Evolutionary conservation across 768 basidiomycete genomes (phyloP).

Genomic region (Cystofilobasidium bisporidii): DNA sequence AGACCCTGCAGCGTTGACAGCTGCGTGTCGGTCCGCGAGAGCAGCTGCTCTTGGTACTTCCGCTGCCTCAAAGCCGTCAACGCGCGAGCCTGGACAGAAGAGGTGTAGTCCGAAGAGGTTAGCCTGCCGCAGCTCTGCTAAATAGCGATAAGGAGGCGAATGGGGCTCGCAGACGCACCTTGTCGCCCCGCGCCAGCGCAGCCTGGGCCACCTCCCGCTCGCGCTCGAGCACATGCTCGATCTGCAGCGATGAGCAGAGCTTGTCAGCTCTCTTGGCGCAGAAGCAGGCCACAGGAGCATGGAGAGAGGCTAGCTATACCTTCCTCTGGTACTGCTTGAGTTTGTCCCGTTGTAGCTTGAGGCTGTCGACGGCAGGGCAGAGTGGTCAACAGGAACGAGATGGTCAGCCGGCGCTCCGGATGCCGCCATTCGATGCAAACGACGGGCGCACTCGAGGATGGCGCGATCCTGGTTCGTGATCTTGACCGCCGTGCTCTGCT

Average conservation of each 20-base stretch:
- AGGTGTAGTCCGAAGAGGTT: background rate
- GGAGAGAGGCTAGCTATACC: conserved; percentile 44
- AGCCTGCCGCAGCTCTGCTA: background rate
- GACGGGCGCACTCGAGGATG: conserved; percentile 68
- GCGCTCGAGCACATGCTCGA: conserved; percentile 72
- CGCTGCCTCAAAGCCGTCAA: conserved; percentile 74
- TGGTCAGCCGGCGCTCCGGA: conserved; percentile 18
- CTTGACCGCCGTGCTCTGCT: conserved; percentile 51
- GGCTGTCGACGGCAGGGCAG: too few relatives aligned
- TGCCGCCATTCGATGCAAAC: conserved; percentile 10
- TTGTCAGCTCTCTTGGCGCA: too few relatives aligned
- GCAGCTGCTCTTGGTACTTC: conserved; percentile 84
- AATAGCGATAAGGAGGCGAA: background rate
- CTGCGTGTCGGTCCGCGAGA: conserved; percentile 81
- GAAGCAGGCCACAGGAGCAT: background rate
- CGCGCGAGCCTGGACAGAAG: conserved; percentile 47
- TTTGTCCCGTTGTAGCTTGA: conserved; percentile 94
- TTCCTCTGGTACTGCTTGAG: conserved; percentile 90
- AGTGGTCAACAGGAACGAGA: background rate
- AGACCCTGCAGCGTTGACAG: conserved; percentile 79
- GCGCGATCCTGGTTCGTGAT: conserved; percentile 89
- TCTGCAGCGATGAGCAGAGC: conserved; percentile 47
- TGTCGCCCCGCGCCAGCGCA: conserved; percentile 69
- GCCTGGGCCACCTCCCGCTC: conserved; percentile 82
- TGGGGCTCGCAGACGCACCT: conserved; percentile 44